Conservation (phyloP, 345 rosid genomes). For the Bretschneidera sinensis region DNA sequence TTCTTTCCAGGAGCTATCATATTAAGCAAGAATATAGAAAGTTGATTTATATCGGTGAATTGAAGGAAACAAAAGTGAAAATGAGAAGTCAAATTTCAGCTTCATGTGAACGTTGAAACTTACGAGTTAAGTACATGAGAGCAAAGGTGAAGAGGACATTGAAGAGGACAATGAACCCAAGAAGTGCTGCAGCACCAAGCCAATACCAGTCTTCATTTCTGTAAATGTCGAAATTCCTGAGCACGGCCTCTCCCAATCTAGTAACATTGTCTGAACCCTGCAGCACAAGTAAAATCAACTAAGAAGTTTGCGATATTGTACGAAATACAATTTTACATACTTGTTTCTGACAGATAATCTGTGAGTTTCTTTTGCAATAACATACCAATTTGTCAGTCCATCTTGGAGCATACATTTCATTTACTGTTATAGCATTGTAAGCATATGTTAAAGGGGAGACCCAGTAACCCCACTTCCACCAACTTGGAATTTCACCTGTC, state of each 20-base stretch:
- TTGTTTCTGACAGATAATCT: too few relatives aligned
- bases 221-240: constrained; percentile 42
- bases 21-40: background rate
- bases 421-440: constrained; percentile 59
- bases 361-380: too few relatives aligned
- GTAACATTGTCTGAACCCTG: constrained; percentile 58
- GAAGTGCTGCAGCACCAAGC: constrained; percentile 64
- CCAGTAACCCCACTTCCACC: constrained; percentile 98
- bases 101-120: constrained; percentile 17
- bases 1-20: constrained; percentile 58
- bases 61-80: too few relatives aligned
- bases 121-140: constrained; percentile 63
- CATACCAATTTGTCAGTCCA: constrained; percentile 69
- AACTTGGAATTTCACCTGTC: constrained; percentile 62
- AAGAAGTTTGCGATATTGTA: too few relatives aligned
- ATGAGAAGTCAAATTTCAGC: too few relatives aligned
- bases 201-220: constrained; percentile 69
- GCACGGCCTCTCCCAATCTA: constrained; percentile 55
- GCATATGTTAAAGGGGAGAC: constrained; percentile 77
- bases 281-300: constrained; percentile 2
- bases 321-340: background rate
- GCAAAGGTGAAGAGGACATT: constrained; percentile 69
- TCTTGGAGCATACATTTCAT: constrained; percentile 74
- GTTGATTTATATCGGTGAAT: constrained; percentile 5
- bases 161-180: constrained; percentile 62